Base-by-base conservation (phyloP, 495 filamentous ascomycete species). In the Daldinia bambusicola region DNA sequence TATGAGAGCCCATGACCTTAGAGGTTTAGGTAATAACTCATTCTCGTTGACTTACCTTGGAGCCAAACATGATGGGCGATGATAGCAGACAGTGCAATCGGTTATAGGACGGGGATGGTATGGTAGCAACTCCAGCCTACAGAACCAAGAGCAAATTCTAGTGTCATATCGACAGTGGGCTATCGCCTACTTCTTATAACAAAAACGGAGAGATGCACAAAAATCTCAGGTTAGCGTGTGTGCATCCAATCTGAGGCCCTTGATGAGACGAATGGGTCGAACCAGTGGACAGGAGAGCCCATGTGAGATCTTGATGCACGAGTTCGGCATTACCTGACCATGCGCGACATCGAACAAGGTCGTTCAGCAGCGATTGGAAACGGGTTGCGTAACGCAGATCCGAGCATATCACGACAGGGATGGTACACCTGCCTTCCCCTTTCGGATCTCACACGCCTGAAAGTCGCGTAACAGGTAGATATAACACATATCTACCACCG, bases 31-130 rank as follows among this genome's bases (percentile, higher is more conserved):
- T 7, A 51, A 48, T 4, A 58, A 61, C 41, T 48, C 61, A 45
- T 55, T 38, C 18, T 26, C 3, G 14, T 4, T 0, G 55, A 55
- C 70, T 32, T 76, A 76, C 71, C 69, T 75, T 77, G 26, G 51
- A 64, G 62, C 67, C 72, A 52, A 75, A 74, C 75, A 77, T 76
- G 61, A 58, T 70, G 64, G 57, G 40, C 55, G 55, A 55, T 50
- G n/a, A 59, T 13, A 18, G 38, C 34, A 36, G 5, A 3, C 20
- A 45, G 34, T 32, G 34, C 45, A 18, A 22, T 50, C 38, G 2
- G 30, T 38, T 26, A 31, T 8, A 22, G 31, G 40, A 55, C 4
- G 22, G 31, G 31, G 31, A 58, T 38, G 31, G 31, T 20, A 58
- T 38, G 61, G 18, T 45, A n/a, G 37, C 36, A 43, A 26, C 13